Percentiles rank a stretch among this genome's conserved stretches.
Evolutionary conservation across 2,329 filamentous ascomycete species (phyloP).

Genomic region (Fusarium tricinctum): DNA sequence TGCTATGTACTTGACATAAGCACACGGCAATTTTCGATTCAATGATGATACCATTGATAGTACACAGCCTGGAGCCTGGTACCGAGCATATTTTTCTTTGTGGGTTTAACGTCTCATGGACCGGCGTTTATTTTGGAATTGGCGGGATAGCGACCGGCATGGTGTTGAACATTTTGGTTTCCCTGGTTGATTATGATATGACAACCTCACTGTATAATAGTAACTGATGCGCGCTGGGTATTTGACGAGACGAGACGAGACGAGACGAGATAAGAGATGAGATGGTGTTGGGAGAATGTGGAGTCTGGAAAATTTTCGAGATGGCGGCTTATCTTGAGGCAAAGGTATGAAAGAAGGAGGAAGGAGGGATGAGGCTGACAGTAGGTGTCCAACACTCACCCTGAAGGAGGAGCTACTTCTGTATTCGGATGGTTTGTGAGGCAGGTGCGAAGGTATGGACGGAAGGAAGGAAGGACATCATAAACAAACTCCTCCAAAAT

Average conservation of each 20-base stretch:
- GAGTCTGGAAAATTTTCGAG: conserved; percentile 31
- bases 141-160: conserved; percentile 10
- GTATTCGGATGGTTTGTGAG: conserved; percentile 22
- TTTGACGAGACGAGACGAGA: conserved; percentile 13
- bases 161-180: conserved; percentile 27
- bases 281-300: conserved; percentile 17
- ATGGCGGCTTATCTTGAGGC: conserved; percentile 19
- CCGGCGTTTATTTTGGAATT: conserved; percentile 45
- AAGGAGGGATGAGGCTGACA: not conserved
- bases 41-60: conserved; percentile 29
- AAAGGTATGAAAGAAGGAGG: no score
- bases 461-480: conserved; percentile 19
- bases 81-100: conserved; percentile 36
- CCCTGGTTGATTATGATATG: conserved; percentile 36
- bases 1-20: conserved; percentile 5
- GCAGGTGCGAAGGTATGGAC: conserved; percentile 10
- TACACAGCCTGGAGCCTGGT: conserved; percentile 46
- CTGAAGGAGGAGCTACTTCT: not conserved
- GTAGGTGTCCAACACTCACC: not conserved
- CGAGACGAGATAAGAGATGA: conserved; percentile 9
- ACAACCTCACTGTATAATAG: conserved; percentile 44
- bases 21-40: conserved; percentile 19
- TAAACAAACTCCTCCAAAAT: conserved; percentile 41
- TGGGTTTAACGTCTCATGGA: conserved; percentile 36
- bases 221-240: conserved; percentile 13